These are phyloP conservation scores for Diaporthe longicolla DNA, from an alignment of 2,329 filamentous ascomycete species.

Conservation along the genomic window DNA sequence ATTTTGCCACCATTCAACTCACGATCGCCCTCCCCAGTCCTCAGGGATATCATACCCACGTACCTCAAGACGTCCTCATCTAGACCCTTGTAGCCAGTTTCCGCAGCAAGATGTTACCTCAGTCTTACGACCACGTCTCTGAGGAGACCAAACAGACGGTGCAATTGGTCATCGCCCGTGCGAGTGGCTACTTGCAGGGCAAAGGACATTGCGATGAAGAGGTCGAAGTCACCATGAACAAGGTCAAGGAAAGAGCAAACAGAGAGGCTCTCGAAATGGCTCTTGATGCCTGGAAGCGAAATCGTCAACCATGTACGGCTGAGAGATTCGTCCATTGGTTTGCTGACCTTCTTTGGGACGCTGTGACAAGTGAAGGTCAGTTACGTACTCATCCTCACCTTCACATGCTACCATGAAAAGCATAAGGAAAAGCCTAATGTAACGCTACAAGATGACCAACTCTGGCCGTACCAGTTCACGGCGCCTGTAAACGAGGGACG, in stretches of 20 bases:
- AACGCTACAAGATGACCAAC: too few relatives aligned
- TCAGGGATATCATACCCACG: too few relatives aligned
- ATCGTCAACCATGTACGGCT: neutral
- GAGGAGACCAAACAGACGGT: neutral
- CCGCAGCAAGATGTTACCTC: neutral
- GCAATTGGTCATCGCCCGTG: neutral
- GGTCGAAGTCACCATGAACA: neutral
- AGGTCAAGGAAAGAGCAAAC: neutral
- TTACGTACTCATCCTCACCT: neutral
- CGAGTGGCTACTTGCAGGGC: neutral
- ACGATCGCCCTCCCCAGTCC: too few relatives aligned
- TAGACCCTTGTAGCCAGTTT: too few relatives aligned
- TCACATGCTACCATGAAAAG: too few relatives aligned
- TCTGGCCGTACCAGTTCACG: too few relatives aligned
- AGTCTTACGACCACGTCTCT: neutral
- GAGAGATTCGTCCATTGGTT: neutral
- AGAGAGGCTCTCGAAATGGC: neutral
- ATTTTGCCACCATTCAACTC: too few relatives aligned
- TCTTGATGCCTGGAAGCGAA: neutral
- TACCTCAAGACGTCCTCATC: too few relatives aligned
- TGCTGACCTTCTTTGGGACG: neutral
- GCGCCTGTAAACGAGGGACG: too few relatives aligned
- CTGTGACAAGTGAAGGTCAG: neutral
- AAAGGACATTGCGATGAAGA: neutral
- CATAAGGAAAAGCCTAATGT: neutral